A percentile compares a stretch with the other conserved stretches of the same genome.
These are phyloP conservation scores for Calycina herbarum DNA, from an alignment of 2,329 filamentous ascomycete species.

Conservation along the genomic window DNA sequence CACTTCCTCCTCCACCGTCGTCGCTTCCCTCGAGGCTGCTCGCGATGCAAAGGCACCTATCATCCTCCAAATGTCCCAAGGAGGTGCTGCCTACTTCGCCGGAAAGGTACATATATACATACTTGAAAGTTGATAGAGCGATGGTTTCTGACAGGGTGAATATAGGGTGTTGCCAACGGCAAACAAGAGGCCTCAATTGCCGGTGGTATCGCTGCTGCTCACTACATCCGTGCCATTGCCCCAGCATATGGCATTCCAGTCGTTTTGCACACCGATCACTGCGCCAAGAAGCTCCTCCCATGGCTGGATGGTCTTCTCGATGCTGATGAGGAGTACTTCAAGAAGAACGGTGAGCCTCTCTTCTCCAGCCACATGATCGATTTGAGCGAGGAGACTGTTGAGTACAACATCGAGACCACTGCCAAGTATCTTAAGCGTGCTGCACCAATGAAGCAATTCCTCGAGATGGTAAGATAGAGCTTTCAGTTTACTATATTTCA, in stretches of 20 bases:
- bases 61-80: conserved; percentile 91
- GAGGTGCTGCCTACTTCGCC: conserved; percentile 89
- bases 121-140: not conserved
- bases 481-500: not conserved
- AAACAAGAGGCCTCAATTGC: conserved; percentile 87
- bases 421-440: conserved; percentile 91
- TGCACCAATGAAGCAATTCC: conserved; percentile 97
- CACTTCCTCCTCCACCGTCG: conserved; percentile 85
- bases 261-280: conserved; percentile 96
- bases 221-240: conserved; percentile 89
- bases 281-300: conserved; percentile 98
- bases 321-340: conserved; percentile 93
- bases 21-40: conserved; percentile 90
- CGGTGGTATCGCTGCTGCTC: conserved; percentile 83
- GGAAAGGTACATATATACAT: conserved; percentile 62
- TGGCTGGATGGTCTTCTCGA: conserved; percentile 97
- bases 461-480: conserved; percentile 79
- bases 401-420: conserved; percentile 90
- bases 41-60: conserved; percentile 88
- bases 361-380: conserved; percentile 99
- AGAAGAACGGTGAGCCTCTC: conserved; percentile 85
- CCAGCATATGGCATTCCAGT: conserved; percentile 87
- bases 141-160: conserved; percentile 16
- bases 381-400: conserved; percentile 85
- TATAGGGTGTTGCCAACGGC: conserved; percentile 71